Evolutionary conservation across 768 basidiomycete genomes (phyloP).

Genomic region (Xanthoconium purpureum): DNA sequence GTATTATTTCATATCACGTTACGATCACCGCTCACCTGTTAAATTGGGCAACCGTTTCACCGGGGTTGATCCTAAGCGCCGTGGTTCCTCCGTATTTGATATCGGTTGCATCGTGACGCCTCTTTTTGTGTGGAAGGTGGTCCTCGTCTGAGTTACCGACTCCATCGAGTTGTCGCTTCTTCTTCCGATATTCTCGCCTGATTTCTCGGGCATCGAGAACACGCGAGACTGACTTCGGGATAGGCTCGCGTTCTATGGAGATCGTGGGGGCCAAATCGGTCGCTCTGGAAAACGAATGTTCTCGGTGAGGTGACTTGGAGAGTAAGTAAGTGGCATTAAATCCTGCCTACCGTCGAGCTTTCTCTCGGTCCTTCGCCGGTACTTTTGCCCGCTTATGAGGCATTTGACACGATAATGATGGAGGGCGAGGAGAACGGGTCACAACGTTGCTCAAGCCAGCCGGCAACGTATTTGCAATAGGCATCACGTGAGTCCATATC

Average conservation of each 20-base stretch:
- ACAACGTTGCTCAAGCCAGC: slow-evolving; percentile 12
- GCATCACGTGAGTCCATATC: slow-evolving; percentile 19
- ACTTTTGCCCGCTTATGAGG: slow-evolving; percentile 66
- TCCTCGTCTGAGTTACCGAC: slow-evolving; percentile 26
- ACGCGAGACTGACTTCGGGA: slow-evolving; percentile 68
- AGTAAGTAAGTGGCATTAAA: neutral
- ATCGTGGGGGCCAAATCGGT: slow-evolving; percentile 48
- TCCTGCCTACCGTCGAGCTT: slow-evolving; percentile 40
- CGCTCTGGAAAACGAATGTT: slow-evolving; percentile 37
- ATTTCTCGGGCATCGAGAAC: slow-evolving; percentile 62
- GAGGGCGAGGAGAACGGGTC: neutral
- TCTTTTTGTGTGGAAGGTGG: slow-evolving; percentile 28
- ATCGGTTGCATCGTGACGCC: slow-evolving; percentile 22
- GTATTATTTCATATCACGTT: slow-evolving; percentile 8
- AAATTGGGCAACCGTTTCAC: slow-evolving; percentile 75
- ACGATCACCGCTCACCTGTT: slow-evolving; percentile 51
- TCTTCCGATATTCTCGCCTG: slow-evolving; percentile 51
- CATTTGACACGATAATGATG: slow-evolving; percentile 41
- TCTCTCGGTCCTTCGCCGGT: slow-evolving; percentile 43
- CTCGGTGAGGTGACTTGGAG: too few species aligned
- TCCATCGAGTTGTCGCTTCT: slow-evolving; percentile 39
- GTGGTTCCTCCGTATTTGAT: slow-evolving; percentile 12
- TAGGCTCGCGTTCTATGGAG: slow-evolving; percentile 49
- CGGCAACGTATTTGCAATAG: neutral
- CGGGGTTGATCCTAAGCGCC: slow-evolving; percentile 52